Evolutionary conservation across 2,329 filamentous ascomycete species (phyloP).

Genomic region (Colletotrichum limetticola): DNA sequence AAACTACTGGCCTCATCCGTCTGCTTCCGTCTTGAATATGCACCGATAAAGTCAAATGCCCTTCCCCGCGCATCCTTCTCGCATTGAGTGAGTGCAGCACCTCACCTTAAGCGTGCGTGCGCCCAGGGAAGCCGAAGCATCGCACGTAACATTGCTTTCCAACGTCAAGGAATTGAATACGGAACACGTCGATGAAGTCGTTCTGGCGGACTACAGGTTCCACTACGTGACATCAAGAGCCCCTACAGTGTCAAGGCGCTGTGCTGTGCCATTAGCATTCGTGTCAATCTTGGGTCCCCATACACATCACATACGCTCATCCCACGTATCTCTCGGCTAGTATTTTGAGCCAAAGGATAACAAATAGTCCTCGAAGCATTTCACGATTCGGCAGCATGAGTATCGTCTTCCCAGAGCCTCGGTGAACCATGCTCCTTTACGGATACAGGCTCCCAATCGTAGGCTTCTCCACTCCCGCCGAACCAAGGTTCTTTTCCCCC

Average conservation of each 20-base stretch:
- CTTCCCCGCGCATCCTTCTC: neutral
- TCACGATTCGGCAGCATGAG: neutral
- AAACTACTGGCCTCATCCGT: neutral
- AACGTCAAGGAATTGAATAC: neutral
- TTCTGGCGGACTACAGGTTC: neutral
- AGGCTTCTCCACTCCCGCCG: neutral
- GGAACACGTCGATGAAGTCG: neutral
- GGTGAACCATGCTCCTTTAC: neutral
- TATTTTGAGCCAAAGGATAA: neutral
- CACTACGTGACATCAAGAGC: slow-evolving; percentile 10
- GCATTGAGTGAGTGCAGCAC: neutral
- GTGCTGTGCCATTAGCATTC: neutral
- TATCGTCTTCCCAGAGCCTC: neutral
- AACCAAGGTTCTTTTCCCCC: neutral
- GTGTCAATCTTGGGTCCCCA: neutral
- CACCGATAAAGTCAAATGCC: neutral
- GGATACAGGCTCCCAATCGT: neutral
- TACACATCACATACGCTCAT: neutral
- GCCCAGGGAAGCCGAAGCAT: neutral
- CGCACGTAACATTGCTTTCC: neutral
- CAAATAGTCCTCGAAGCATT: neutral
- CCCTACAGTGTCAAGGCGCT: slow-evolving; percentile 1
- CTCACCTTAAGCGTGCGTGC: neutral
- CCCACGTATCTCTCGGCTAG: neutral
- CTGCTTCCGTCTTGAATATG: neutral